A percentile compares a stretch with the other conserved stretches of the same genome.
Conservation (phyloP, 2,329 filamentous ascomycete genomes). For the Fusarium bactridioides region DNA sequence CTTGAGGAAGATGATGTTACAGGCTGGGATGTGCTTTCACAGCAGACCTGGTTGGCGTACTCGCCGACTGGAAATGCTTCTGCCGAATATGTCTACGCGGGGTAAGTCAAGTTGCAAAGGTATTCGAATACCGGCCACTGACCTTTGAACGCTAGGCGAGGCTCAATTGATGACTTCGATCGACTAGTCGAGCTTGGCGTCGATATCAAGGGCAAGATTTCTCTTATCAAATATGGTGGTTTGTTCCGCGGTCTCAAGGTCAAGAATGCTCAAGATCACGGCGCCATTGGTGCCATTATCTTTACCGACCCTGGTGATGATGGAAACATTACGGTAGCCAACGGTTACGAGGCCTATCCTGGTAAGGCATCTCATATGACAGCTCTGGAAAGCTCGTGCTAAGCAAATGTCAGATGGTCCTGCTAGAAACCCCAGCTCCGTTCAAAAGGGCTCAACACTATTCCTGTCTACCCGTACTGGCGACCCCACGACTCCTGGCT, state of each 20-base stretch:
- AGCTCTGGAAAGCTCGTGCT: accelerated
- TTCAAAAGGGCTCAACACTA: constrained; percentile 80
- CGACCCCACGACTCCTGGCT: constrained; percentile 83
- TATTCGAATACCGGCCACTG: accelerated
- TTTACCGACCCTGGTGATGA: constrained; percentile 90
- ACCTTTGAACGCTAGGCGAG: constrained; percentile 51
- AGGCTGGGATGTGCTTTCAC: constrained; percentile 65
- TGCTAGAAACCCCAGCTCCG: constrained; percentile 77
- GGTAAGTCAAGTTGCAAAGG: constrained; percentile 51
- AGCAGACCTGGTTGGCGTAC: constrained; percentile 86
- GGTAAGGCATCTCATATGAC: constrained; percentile 28
- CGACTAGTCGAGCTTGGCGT: constrained; percentile 74
- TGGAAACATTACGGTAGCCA: constrained; percentile 75
- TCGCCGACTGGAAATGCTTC: constrained; percentile 81
- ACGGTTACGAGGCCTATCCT: constrained; percentile 77
- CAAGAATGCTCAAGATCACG: constrained; percentile 83
- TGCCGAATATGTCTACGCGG: constrained; percentile 77
- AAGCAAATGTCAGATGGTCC: constrained; percentile 59
- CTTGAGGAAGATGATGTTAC: constrained; percentile 78
- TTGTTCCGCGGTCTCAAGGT: constrained; percentile 85
- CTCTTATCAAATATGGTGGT: constrained; percentile 77
- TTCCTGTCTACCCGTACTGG: constrained; percentile 69
- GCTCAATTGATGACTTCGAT: constrained; percentile 77
- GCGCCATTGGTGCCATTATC: constrained; percentile 81
- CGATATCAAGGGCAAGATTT: constrained; percentile 78